phyloP scores from a whole-genome alignment of 2,329 filamentous ascomycete genomes.

The Leptosphaerulina australis region DNA sequence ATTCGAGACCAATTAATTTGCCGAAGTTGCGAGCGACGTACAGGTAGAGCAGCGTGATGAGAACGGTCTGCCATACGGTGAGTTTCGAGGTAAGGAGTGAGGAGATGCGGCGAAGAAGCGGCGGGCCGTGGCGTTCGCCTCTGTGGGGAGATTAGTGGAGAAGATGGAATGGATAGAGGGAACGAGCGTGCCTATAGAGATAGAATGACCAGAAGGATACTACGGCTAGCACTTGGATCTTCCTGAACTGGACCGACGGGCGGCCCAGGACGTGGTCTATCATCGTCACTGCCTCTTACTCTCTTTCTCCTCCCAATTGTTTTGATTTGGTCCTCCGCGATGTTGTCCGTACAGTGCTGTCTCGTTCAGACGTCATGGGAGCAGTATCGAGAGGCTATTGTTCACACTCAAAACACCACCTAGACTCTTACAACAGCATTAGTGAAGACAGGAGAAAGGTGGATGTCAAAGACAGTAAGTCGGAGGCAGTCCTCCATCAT shows the following conservation, averaged over 20 bases:
- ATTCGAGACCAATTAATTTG: constrained; percentile 87
- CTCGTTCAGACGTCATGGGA: constrained; percentile 16
- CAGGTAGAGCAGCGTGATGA: constrained; percentile 86
- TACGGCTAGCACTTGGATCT: constrained; percentile 89
- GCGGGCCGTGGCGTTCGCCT: constrained; percentile 88
- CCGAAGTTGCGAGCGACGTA: constrained; percentile 93
- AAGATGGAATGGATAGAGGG: not conserved
- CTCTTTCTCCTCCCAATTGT: not conserved
- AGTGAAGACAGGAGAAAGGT: not conserved
- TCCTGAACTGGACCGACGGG: constrained; percentile 87
- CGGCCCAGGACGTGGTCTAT: constrained; percentile 87
- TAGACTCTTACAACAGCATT: not conserved
- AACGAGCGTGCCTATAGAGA: constrained; percentile 67
- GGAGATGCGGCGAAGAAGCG: constrained; percentile 72
- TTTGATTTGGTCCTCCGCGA: not conserved
- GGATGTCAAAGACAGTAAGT: too few species aligned
- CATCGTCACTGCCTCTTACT: constrained; percentile 29
- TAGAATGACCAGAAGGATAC: constrained; percentile 91
- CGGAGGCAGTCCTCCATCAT: constrained; percentile 15
- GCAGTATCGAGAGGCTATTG: not conserved
- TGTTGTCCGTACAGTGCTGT: constrained; percentile 1
- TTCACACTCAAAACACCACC: not conserved
- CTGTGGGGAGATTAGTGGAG: constrained; percentile 54
- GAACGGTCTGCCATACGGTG: constrained; percentile 87
- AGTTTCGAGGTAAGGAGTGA: constrained; percentile 70